phyloP scores from a whole-genome alignment of 2,329 filamentous ascomycete species.

The Cryphonectria nitschkei region DNA sequence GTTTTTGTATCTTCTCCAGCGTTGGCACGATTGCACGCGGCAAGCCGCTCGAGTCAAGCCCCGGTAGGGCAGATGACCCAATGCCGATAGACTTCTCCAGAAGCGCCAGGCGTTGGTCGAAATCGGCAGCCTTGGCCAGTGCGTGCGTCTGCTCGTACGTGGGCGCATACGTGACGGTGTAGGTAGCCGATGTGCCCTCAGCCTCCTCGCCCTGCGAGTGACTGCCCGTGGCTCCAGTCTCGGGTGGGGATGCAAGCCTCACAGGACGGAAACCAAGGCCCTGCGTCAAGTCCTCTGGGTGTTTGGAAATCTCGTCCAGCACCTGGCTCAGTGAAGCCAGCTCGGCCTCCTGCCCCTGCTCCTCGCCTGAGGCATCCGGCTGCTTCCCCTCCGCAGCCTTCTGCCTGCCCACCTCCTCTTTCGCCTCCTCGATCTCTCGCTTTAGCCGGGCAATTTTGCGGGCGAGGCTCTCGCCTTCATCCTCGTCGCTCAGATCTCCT shows the following conservation, averaged over 20 bases:
- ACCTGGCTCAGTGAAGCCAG: slow-evolving; percentile 72
- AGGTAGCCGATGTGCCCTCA: slow-evolving; percentile 50
- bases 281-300: slow-evolving; percentile 36
- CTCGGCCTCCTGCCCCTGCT: slow-evolving; percentile 53
- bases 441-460: slow-evolving; percentile 80
- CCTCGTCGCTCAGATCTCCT: slow-evolving; percentile 71
- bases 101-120: slow-evolving; percentile 78
- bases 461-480: slow-evolving; percentile 74
- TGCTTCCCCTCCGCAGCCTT: slow-evolving; percentile 47
- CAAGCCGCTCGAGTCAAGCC: slow-evolving; percentile 59
- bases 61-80: slow-evolving; percentile 68
- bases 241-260: slow-evolving; percentile 32
- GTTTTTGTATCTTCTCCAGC: slow-evolving; percentile 78
- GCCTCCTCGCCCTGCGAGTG: slow-evolving; percentile 34
- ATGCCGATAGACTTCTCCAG: slow-evolving; percentile 84
- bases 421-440: slow-evolving; percentile 79
- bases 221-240: slow-evolving; percentile 25
- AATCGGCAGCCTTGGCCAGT: slow-evolving; percentile 81
- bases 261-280: slow-evolving; percentile 33
- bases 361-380: slow-evolving; percentile 41
- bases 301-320: slow-evolving; percentile 65
- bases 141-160: slow-evolving; percentile 70
- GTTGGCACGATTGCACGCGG: slow-evolving; percentile 78
- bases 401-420: slow-evolving; percentile 62
- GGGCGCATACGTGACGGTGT: slow-evolving; percentile 67